These are phyloP conservation scores for Talaromyces sp. DNA, from an alignment of 2,329 filamentous ascomycete genomes.

Conservation along the genomic window DNA sequence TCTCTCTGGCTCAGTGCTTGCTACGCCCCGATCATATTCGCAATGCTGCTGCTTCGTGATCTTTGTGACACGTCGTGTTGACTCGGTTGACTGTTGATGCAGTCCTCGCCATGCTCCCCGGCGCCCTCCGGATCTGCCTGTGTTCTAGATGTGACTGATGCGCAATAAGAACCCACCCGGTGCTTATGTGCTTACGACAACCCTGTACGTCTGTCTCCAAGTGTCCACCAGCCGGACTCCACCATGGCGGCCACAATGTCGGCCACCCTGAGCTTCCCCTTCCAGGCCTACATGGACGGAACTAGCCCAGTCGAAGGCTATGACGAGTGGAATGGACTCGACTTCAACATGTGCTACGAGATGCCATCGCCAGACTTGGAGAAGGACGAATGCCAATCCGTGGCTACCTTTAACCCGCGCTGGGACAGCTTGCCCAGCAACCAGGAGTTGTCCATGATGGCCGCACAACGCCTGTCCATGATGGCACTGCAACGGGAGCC, in stretches of 20 bases:
- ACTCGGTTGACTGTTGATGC: not conserved
- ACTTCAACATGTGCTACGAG: not conserved
- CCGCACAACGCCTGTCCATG: slow-evolving; percentile 2
- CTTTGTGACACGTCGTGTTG: not conserved
- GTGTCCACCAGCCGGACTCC: not conserved
- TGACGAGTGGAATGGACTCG: not conserved
- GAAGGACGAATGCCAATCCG: not conserved
- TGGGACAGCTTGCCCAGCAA: slow-evolving; percentile 1
- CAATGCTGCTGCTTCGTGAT: not conserved
- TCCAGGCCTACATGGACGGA: slow-evolving; percentile 8
- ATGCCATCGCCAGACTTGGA: not conserved
- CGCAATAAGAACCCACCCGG: not conserved
- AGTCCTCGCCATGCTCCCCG: not conserved
- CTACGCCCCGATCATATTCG: not conserved
- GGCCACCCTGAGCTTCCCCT: slow-evolving; percentile 9
- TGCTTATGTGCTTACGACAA: not conserved
- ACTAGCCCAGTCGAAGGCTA: not conserved
- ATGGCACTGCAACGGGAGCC: not conserved
- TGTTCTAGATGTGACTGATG: not conserved
- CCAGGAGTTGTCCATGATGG: not conserved
- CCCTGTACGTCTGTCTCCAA: not conserved
- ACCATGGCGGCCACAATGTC: slow-evolving; percentile 9
- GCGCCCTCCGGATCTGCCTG: not conserved
- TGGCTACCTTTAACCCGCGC: not conserved
- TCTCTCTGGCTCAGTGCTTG: too few relatives aligned